Evolutionary conservation across 352 stramenopile genomes (phyloP), one percentile per base, ranked within the genome.

Genomic region (Pythium apleroticum): DNA sequence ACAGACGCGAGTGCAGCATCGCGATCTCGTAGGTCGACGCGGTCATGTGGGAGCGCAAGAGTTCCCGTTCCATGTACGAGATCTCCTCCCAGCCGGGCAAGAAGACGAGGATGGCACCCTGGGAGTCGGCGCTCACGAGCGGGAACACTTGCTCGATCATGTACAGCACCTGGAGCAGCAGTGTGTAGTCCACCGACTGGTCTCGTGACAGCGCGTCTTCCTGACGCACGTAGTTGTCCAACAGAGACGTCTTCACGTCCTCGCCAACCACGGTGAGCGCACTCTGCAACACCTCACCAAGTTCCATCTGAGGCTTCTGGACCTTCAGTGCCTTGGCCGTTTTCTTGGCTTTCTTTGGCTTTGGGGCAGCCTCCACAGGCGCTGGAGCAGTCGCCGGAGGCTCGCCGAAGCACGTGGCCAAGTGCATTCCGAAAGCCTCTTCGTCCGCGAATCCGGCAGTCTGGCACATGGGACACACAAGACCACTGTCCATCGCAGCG

Each of bases 401-500:
- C 20, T 89, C 76, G 5, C 86, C 84, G 62, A 90, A 88, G 65
- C 91, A 97, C 25, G 76, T 91, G 9, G 86, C 89, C 8, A 91
- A 80, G 57, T 97, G 90, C 60, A 85, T 88, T 17, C 90, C 91
- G 48, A 98, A 93, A 43, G 91, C 85, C 61, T 96, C 89, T 57
- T 89, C 84, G 63, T 85, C 78, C 11, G 67, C 64, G 65, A 98
- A 96, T 12, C 80, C 80, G 14, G 46, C 46, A 31, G 74, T 66
- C 35, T 81, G 80, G 71, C 93, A 98, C 72, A 97, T 85, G 6
- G 91, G 81, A 63, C 93, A 98, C 12, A 77, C 65, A 37, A 96
- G 68, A 0, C 70, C 75, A 15, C 41, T 66, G 57, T 74, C 69
- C 45, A 93, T 69, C 0, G 62, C 64, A 10, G 55, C 64, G 59